phyloP scores from a whole-genome alignment of 1,284 basidiomycete species.

The Leccinum subspadiceum region DNA sequence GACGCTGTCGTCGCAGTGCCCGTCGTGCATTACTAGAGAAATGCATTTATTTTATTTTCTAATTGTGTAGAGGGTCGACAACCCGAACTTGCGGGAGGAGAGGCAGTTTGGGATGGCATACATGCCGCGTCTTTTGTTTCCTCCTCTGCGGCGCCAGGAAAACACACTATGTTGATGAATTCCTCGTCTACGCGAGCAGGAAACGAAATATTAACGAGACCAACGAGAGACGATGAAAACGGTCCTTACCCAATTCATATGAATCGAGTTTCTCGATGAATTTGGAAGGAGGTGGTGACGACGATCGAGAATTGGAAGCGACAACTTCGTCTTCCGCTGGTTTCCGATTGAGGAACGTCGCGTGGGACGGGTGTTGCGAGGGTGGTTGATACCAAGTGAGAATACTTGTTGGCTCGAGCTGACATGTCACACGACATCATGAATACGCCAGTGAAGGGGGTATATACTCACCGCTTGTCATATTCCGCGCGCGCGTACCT shows the following conservation, averaged over 20 bases:
- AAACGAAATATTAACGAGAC: background rate
- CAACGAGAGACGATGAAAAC: background rate
- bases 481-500: background rate
- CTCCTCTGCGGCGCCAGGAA: constrained; percentile 3
- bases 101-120: background rate
- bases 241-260: constrained; percentile 27
- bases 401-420: constrained; percentile 6
- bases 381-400: constrained; percentile 30
- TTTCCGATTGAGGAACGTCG: constrained; percentile 6
- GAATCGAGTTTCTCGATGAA: constrained; percentile 24
- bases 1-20: background rate
- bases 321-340: background rate
- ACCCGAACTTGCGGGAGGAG: constrained; percentile 4
- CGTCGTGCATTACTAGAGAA: background rate
- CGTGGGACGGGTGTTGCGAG: constrained; percentile 18
- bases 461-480: constrained; percentile 9
- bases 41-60: constrained; percentile 6
- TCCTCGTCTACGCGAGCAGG: constrained; percentile 26
- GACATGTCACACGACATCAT: background rate
- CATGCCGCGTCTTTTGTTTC: background rate
- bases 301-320: background rate
- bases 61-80: constrained; percentile 13
- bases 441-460: background rate
- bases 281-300: constrained; percentile 9
- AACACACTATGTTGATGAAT: constrained; percentile 15